Base-by-base conservation (phyloP, 1,139 yeast genomes). In the Yamadazyma jaroonii region DNA sequence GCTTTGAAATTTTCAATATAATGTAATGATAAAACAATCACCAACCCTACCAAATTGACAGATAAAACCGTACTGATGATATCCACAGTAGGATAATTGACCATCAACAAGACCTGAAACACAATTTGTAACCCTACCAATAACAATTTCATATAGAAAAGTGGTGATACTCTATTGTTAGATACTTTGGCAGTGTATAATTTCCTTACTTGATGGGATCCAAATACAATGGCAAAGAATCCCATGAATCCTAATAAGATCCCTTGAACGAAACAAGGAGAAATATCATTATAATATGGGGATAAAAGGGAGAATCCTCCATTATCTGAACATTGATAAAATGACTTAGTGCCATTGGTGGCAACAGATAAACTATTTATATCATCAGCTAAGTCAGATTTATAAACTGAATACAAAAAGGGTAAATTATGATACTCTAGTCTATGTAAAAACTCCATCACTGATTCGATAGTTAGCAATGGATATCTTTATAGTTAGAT, bases 181-280 rank as follows among this genome's bases (percentile, higher is more conserved):
- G 61, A 43, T 6, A 56, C 43, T 42, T 67, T 69, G 35, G 51
- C 52, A 11, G 55, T 63, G 36, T 68, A 60, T 45, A 59, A 65
- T 38, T 29, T 40, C 39, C 67, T 41, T 5, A 81, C 52, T 45
- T 76, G 80, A 41, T 56, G 54, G 1, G 57, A 12, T 1, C 95
- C 94, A 31, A 74, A 62, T 0, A 77, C 30, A 3, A 89, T 52
- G 62, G 84, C 66, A 28, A 79, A 61, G 9, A 74, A 14, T 3
- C 84, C 77, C 1, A 81, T 61, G 1, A 69, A 37, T 26, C 79
- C 75, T 44, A 77, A 64, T 7, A 87, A 56, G 0, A 74, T 64
- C 26, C 96, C 97, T 50, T 84, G 87, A 29, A 84, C 67, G 53
- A 90, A 82, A 53, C 97, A 90, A 2, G 92, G 85, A 1, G 96